Base-by-base conservation (phyloP, 805 yeast species). In the Tetrapisispora iriomotensis region DNA sequence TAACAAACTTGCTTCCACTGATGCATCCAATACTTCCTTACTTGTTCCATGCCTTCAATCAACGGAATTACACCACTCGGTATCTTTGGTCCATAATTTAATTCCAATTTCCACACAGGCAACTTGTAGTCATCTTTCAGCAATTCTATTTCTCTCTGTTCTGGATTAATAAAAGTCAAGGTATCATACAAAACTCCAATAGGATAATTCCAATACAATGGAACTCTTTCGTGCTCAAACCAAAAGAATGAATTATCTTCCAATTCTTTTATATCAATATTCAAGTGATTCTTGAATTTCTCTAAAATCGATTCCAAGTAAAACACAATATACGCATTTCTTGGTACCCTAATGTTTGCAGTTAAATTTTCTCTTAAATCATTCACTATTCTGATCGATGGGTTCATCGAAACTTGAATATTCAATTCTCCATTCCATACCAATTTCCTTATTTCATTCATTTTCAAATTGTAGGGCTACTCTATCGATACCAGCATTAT, bases 1-100 rank as follows among this genome's bases (percentile, higher is more conserved):
- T 70, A 85, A 50, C 86, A 77, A 4, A 86, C 72, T 53, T 90
- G 96, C 51, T 92, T 90, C 54, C 86, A 62, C 43, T 77, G 86
- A 54, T 90, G 87, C 44, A 78, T 63, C 79, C 92, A 79, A 36
- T 74, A 69, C 37, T 69, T 72, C 34, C 45, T 43, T 3, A 57
- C 41, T 35, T 56, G 58, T 2, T 44, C 41, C 4, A 31, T 33
- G 60, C 67, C 42, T 75, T 10, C 67, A 53, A 19, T 50, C 44
- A 40, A 34, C n/a, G 74, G 67, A 12, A 74, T 62, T 18, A 80
- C 49, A 21, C 66, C 70, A 0, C 45, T 36, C 1, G 83, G 81
- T 36, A 65, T 66, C 24, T 61, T 54, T 2, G 41, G 10, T 7
- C 68, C 64, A 35, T 62, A 54, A 33, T 61, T 68, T 14, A 79